Evolutionary conservation across 2,329 filamentous ascomycete species (phyloP).

Genomic region (Paracoccidioides lutzii): DNA sequence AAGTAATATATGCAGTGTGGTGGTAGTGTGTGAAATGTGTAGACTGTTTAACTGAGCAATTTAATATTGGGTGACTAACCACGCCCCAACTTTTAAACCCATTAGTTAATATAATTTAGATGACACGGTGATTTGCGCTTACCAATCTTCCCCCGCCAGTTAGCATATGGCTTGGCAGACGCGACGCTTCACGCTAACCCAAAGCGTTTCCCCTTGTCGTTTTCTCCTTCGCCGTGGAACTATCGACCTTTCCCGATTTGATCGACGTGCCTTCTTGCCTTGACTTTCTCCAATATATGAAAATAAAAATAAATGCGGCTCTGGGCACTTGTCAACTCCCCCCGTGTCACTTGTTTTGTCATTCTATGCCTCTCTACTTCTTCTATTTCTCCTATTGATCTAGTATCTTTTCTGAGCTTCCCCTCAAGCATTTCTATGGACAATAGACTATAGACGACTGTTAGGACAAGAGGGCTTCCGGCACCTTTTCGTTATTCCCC

Average conservation of each 20-base stretch:
- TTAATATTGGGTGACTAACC: too few species aligned
- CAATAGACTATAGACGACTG: background rate
- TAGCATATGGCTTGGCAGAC: too few species aligned
- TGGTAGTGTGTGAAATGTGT: too few species aligned
- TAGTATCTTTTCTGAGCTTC: background rate
- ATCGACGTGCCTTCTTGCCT: background rate
- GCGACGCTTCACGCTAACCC: too few species aligned
- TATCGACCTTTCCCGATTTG: background rate
- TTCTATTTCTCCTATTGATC: conserved; percentile 3
- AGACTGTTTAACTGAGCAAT: too few species aligned
- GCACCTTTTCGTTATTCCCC: background rate
- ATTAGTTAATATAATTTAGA: too few species aligned
- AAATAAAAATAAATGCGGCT: background rate
- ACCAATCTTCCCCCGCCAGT: too few species aligned
- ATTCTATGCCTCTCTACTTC: conserved; percentile 9
- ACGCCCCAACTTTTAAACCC: too few species aligned
- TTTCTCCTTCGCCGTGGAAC: too few species aligned
- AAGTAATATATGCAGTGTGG: too few species aligned
- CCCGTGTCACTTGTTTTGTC: conserved; percentile 7
- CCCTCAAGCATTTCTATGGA: background rate
- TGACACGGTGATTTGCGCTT: too few species aligned
- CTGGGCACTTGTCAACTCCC: background rate
- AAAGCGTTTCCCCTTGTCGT: too few species aligned
- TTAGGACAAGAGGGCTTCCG: background rate
- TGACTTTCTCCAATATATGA: background rate